Percentiles rank a stretch among this genome's conserved stretches.
Evolutionary conservation across 2,329 filamentous ascomycete genomes (phyloP).

Genomic region (Penicillium palitans): DNA sequence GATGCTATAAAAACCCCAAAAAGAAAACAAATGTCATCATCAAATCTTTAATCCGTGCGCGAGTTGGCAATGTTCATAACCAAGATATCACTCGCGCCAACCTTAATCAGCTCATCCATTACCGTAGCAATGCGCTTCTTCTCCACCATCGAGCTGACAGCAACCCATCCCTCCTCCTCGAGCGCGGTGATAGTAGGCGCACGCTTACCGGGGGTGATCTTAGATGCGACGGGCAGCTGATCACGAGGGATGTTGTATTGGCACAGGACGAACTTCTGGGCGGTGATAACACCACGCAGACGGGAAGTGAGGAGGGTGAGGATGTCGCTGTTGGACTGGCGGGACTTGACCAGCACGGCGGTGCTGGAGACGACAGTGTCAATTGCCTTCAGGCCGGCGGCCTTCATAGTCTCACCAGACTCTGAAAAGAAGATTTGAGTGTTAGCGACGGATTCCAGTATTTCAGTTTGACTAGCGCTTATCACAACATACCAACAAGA

Average conservation of each 20-base stretch:
- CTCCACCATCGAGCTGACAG: constrained; percentile 91
- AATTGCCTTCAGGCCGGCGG: constrained; percentile 88
- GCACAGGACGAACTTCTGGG: constrained; percentile 90
- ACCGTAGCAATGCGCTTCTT: constrained; percentile 79
- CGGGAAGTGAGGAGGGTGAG: constrained; percentile 82
- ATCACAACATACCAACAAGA: constrained; percentile 72
- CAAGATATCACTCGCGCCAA: constrained; percentile 81
- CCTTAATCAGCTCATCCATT: constrained; percentile 78
- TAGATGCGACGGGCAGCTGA: constrained; percentile 65
- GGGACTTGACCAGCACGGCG: constrained; percentile 90
- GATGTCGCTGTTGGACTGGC: constrained; percentile 74
- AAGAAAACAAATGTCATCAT: constrained; percentile 5
- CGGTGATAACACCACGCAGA: constrained; percentile 91
- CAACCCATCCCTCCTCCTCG: constrained; percentile 88
- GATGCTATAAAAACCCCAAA: constrained; percentile 11
- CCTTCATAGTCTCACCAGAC: constrained; percentile 97
- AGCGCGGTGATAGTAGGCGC: constrained; percentile 88
- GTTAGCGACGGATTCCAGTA: constrained; percentile 2
- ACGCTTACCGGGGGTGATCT: constrained; percentile 89
- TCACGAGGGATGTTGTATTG: constrained; percentile 87
- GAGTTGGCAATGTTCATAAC: constrained; percentile 85
- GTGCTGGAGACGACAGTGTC: constrained; percentile 87
- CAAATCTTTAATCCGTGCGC: constrained; percentile 47
- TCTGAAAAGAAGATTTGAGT: constrained; percentile 53
- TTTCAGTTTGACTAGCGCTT: neutral